These are phyloP conservation scores for Solanum bulbocastanum DNA, from an alignment of 257 asterid species.

Conservation along the genomic window DNA sequence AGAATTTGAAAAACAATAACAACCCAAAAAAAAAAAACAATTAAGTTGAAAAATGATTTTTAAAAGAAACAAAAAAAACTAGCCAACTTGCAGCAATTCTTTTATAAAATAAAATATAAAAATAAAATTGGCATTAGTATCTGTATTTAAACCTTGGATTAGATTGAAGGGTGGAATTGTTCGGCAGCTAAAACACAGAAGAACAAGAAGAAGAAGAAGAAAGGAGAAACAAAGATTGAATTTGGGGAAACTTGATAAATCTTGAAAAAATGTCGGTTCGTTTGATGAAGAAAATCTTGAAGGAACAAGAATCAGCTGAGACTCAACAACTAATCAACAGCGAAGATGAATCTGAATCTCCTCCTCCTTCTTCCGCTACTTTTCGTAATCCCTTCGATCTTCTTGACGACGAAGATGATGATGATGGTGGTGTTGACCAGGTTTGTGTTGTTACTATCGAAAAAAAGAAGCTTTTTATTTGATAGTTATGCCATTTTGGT, in stretches of 20 bases:
- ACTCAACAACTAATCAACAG: not conserved
- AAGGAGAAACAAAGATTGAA: not conserved
- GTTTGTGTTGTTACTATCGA: not conserved
- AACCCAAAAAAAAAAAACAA: too few relatives aligned
- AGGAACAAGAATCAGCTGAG: not conserved
- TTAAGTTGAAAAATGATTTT: not conserved
- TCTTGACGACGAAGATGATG: conserved; percentile 6
- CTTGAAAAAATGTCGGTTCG: conserved; percentile 1
- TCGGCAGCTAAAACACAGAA: not conserved
- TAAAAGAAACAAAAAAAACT: not conserved
- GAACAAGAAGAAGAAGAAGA: not conserved
- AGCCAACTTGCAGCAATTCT: not conserved
- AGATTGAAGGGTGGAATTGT: not conserved
- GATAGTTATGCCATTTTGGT: not conserved
- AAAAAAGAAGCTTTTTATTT: not conserved
- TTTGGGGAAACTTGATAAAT: not conserved
- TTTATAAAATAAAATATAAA: too few relatives aligned
- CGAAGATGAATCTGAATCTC: conserved; percentile 2
- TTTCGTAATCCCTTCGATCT: conserved; percentile 9
- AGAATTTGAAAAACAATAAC: not conserved
- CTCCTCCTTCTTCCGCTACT: not conserved
- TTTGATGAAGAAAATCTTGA: conserved; percentile 6
- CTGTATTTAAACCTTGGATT: not conserved
- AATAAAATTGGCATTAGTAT: not conserved
- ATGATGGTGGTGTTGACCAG: conserved; percentile 1